Evolutionary conservation across 2,329 filamentous ascomycete species (phyloP).

Genomic region (Trichoderma pleuroti): DNA sequence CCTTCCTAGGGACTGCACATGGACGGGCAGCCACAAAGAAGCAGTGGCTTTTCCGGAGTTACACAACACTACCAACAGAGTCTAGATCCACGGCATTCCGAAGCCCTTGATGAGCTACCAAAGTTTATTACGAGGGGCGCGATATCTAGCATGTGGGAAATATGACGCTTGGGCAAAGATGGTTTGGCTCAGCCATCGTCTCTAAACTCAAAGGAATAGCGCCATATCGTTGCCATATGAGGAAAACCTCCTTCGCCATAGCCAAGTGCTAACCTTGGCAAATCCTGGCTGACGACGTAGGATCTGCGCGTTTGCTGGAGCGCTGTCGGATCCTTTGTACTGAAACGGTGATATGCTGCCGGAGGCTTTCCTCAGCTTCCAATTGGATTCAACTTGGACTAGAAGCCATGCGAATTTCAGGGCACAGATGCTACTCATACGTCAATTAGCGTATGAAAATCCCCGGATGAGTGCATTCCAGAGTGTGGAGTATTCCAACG

Average conservation of each 20-base stretch:
- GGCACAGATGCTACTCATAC: not conserved
- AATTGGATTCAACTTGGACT: too few species aligned
- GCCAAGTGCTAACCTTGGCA: not conserved
- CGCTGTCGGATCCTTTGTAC: not conserved
- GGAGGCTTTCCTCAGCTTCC: not conserved
- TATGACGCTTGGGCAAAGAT: not conserved
- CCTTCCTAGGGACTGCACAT: not conserved
- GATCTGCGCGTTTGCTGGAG: not conserved
- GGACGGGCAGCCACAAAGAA: not conserved
- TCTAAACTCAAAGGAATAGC: not conserved
- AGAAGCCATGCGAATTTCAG: not conserved
- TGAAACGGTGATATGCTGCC: not conserved
- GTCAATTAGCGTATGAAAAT: not conserved
- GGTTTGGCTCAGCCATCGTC: not conserved
- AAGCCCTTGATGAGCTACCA: not conserved
- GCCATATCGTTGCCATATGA: not conserved
- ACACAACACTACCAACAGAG: not conserved
- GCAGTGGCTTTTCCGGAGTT: not conserved
- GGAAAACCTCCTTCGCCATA: not conserved
- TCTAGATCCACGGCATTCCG: not conserved
- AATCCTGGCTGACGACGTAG: not conserved
- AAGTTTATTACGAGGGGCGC: not conserved
- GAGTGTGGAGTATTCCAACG: not conserved
- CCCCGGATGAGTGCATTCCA: not conserved
- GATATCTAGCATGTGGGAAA: not conserved